phyloP scores from a whole-genome alignment of 208 protist genomes.

The Leptomonas pyrrhocoris region DNA sequence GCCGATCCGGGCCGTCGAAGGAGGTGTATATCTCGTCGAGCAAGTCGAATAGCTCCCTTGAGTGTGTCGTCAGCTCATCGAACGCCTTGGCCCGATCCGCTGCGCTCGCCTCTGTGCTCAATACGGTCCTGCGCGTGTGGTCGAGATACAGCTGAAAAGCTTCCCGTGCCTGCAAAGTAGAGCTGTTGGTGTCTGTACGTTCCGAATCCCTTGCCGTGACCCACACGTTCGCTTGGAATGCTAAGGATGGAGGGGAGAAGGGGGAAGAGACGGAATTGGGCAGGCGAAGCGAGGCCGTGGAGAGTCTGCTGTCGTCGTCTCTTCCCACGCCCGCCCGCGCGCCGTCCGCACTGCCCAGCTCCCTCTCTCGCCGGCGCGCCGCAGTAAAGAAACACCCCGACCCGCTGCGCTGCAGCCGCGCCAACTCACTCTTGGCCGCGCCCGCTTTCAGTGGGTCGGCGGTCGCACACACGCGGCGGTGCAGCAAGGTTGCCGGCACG shows the following conservation, averaged over 20 bases:
- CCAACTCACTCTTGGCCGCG: not conserved
- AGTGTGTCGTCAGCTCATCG: conserved; percentile 27
- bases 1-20: conserved; percentile 5
- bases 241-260: not conserved
- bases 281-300: not conserved
- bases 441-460: not conserved
- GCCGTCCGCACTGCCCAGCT: not conserved
- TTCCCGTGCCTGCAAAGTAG: not conserved
- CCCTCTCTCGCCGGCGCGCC: conserved; percentile 2
- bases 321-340: not conserved
- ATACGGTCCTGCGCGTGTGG: conserved; percentile 16
- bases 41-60: conserved; percentile 30
- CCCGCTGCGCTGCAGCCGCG: not conserved
- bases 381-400: not conserved
- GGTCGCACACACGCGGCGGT: not conserved
- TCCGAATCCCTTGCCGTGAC: not conserved
- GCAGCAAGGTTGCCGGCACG: not conserved
- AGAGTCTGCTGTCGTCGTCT: not conserved
- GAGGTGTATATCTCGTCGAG: conserved; percentile 20
- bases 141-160: conserved; percentile 27
- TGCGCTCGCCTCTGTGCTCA: conserved; percentile 12
- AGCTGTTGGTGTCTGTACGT: not conserved
- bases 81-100: conserved; percentile 21
- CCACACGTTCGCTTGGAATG: not conserved
- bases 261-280: not conserved